Evolutionary conservation across 495 filamentous ascomycete species (phyloP).

Genomic region (Talaromyces wortmannii): DNA sequence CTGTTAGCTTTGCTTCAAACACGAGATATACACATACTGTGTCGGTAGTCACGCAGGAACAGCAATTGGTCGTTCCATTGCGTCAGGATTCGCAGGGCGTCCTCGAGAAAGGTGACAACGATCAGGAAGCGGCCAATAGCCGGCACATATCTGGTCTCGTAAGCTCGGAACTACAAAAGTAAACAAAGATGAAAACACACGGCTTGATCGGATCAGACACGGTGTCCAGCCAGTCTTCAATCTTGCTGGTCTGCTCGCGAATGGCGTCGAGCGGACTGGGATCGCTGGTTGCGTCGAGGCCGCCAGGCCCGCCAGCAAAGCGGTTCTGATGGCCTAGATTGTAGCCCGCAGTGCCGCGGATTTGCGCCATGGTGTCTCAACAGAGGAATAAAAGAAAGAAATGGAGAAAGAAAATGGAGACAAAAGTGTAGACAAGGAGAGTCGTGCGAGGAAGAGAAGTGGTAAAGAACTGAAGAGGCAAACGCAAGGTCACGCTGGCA

Average conservation of each 20-base stretch:
- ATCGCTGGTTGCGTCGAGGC: conserved; percentile 58
- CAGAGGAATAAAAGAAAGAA: background rate
- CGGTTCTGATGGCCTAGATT: conserved; percentile 76
- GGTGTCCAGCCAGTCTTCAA: conserved; percentile 90
- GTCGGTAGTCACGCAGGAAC: conserved; percentile 87
- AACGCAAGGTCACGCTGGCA: no score
- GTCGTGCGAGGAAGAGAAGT: background rate
- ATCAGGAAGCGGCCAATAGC: conserved; percentile 96
- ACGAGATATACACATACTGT: conserved; percentile 53
- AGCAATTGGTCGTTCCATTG: conserved; percentile 96
- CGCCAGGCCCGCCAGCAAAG: conserved; percentile 56
- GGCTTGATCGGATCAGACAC: conserved; percentile 89
- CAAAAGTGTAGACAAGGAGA: background rate
- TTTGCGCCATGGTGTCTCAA: conserved; percentile 71
- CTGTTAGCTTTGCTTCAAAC: background rate
- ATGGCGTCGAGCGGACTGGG: conserved; percentile 88
- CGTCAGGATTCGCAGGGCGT: conserved; percentile 90
- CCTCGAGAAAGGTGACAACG: conserved; percentile 96
- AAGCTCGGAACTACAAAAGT: background rate
- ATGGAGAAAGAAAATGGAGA: background rate
- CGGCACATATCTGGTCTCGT: conserved; percentile 69
- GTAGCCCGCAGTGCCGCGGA: conserved; percentile 93
- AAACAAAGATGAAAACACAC: conserved; percentile 51
- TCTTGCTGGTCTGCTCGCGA: conserved; percentile 92
- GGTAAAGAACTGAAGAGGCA: background rate